Base-by-base conservation (phyloP, 768 basidiomycete species). In the Mycena belliarum region DNA sequence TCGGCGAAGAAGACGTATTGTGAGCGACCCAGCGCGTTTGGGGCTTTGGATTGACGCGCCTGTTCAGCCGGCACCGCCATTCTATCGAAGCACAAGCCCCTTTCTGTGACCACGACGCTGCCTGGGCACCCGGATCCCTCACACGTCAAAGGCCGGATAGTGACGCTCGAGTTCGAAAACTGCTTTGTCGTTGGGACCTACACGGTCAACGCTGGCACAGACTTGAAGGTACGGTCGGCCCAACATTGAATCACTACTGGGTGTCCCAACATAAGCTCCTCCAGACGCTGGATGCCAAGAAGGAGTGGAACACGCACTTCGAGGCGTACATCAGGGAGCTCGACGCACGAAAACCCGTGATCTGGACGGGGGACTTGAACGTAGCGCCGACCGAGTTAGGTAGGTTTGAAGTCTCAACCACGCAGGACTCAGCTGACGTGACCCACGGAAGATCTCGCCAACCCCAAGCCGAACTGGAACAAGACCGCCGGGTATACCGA, bases 311-410 rank as follows among this genome's bases (percentile, higher is more conserved):
- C 57, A 67, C 67, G 4, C 86, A 93, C 67, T 94, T 95, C 67
- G 84, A 87, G 51, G 61, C 75, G 3, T 88, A 94, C 66, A 79
- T 95, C 21, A 84, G 84, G 5, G 77, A 83, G 23, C 74, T 95
- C 4, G 90, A 94, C 71, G 80, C 76, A 60, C 83, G 80, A 65
- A 95, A 95, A 65, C 86, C 92, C 3, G 88, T 95, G 11, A 88
- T 95, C 53, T 95, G 93, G 93, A 78, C 81, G 12, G 93, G 93
- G 8, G 93, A 95, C 71, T 66, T 95, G 55, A 95, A 95, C 59
- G 90, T 93, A 41, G 91, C 93, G 5, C 91, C 91, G 3, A 91
- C 91, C 1, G 85, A 78, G 46, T 75, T 81, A 50, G 91, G 90
- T 81, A 50, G 91, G 90, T 88, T 52, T 48, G 63, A 49, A 5